Base-by-base conservation (phyloP, 768 basidiomycete species). In the Mrakia gelida region DNA sequence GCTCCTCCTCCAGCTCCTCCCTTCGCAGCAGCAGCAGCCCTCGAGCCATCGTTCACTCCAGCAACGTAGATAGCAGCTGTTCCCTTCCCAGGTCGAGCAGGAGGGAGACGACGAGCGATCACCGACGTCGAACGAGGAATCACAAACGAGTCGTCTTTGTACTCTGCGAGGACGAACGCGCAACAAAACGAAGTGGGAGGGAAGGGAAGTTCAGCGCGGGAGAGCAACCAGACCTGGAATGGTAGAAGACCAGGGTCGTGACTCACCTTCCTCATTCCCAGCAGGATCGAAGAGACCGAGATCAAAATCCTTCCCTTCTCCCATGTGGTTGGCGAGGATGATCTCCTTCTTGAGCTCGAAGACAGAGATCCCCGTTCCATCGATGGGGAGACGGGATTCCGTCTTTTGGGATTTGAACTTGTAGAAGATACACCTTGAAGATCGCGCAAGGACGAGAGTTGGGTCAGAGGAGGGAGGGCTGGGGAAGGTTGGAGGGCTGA, bases 331-430 rank as follows among this genome's bases (percentile, higher is more conserved):
- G 84, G 92, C 92, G 82, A 96, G 87, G 82, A 99, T 96, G 84
- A 99, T 93, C 86, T 98, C 97, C 88, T 91, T 93, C 87, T 99
- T 99, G 85, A 99, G 88, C 86, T 99, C 97, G 88, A 98, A 98
- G 81, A 98, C 94, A 83, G 95, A 95, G 83, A 99, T 98, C 80
- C 94, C 94, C 81, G 96, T 98, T 83, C 97, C 97, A 84, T 99
- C 96, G 87, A 99, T 98, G 75, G 93, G 91, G 85, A 99, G 91
- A 84, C 94, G 88, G 77, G 94, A 95, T 86, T 98, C 96, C 87
- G 92, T 91, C 87, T 89, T 93, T 84, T 93, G 91, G 81, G 94
- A 94, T 85, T 91, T 93, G 91, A 97, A 99, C 86, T 92, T 92
- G 90, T 96, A 98, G 87, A 94, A 97, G 84, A 98, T 94, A 86